A percentile compares a stretch with the other conserved stretches of the same genome.
These are phyloP conservation scores for Hamigera avellanea DNA, from an alignment of 495 filamentous ascomycete species.

Conservation along the genomic window DNA sequence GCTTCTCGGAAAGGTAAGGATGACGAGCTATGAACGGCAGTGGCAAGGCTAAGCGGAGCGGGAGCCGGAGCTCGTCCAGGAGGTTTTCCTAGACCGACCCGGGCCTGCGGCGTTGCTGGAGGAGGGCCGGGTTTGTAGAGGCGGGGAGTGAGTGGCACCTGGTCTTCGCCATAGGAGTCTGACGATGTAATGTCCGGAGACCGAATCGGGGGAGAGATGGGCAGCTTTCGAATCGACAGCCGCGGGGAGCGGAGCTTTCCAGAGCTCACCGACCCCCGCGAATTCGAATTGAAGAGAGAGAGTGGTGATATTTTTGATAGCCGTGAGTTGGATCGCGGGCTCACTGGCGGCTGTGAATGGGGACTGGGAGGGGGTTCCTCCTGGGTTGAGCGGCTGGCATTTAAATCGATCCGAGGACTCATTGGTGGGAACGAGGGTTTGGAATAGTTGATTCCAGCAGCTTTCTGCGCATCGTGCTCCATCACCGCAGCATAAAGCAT, in stretches of 20 bases:
- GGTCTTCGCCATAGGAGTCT: conserved; percentile 35
- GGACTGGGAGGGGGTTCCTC: conserved; percentile 9
- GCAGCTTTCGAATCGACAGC: conserved; percentile 38
- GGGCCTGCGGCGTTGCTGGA: conserved; percentile 23
- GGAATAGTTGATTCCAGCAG: conserved; percentile 24
- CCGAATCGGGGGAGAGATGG: conserved; percentile 46
- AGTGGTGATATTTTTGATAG: conserved; percentile 37
- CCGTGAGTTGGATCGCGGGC: conserved; percentile 23
- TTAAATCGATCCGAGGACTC: no score
- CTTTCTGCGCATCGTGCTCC: conserved; percentile 71
- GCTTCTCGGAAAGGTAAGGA: conserved; percentile 49
- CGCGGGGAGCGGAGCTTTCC: conserved; percentile 41
- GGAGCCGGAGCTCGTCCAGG: conserved; percentile 16
- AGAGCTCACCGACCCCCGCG: conserved; percentile 41
- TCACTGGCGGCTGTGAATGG: conserved; percentile 13
- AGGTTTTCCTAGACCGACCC: conserved; percentile 8
- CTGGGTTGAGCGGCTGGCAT: conserved; percentile 19
- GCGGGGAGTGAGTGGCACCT: conserved; percentile 44
- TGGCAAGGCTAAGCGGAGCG: conserved; percentile 25
- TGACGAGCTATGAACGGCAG: conserved; percentile 12
- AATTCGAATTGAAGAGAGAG: conserved; percentile 43
- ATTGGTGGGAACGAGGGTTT: no score
- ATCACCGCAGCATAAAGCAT: conserved; percentile 84
- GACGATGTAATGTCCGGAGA: conserved; percentile 31
- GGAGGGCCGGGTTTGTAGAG: conserved; percentile 47